Conservation (phyloP, 805 yeast genomes). For the Cyberlindnera euphorbiae region DNA sequence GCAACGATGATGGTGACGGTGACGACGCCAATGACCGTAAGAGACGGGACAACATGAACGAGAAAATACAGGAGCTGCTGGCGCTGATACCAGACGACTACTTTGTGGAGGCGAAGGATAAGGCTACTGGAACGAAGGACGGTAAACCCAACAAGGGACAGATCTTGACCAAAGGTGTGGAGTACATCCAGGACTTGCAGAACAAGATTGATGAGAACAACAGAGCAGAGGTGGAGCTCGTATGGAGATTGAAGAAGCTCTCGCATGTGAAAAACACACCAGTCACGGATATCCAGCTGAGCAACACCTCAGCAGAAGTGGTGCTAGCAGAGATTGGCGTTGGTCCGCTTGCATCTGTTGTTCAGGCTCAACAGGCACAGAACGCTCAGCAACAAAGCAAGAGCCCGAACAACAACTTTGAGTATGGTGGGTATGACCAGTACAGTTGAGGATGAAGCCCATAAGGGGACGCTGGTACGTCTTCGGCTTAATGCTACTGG, state of each 20-base stretch:
- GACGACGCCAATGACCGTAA: conserved; percentile 39
- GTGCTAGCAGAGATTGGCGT: conserved; percentile 78
- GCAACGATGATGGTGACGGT: conserved; percentile 18
- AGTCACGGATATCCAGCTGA: conserved; percentile 36
- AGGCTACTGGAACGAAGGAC: conserved; percentile 67
- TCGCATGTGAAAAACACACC: conserved; percentile 41
- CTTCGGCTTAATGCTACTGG: no score
- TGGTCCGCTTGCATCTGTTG: conserved; percentile 60
- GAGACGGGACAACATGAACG: conserved; percentile 54
- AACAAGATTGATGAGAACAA: conserved; percentile 73
- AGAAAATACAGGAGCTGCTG: conserved; percentile 49
- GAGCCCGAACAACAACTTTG: conserved; percentile 30
- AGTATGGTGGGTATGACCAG: conserved; percentile 36
- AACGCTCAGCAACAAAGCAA: conserved; percentile 12
- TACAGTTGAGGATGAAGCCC: conserved; percentile 21
- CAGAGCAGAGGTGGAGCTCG: conserved; percentile 70
- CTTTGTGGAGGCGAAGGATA: conserved; percentile 37
- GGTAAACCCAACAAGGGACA: conserved; percentile 87
- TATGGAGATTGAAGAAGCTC: conserved; percentile 52
- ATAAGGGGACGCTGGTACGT: not conserved
- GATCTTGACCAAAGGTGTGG: conserved; percentile 69
- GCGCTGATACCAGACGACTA: conserved; percentile 39
- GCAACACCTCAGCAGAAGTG: conserved; percentile 73
- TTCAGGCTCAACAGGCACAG: conserved; percentile 7
- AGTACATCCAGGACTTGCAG: conserved; percentile 63